Evolutionary conservation across 192 early-diverging fungal species (phyloP).

Genomic region (Podila horticola): DNA sequence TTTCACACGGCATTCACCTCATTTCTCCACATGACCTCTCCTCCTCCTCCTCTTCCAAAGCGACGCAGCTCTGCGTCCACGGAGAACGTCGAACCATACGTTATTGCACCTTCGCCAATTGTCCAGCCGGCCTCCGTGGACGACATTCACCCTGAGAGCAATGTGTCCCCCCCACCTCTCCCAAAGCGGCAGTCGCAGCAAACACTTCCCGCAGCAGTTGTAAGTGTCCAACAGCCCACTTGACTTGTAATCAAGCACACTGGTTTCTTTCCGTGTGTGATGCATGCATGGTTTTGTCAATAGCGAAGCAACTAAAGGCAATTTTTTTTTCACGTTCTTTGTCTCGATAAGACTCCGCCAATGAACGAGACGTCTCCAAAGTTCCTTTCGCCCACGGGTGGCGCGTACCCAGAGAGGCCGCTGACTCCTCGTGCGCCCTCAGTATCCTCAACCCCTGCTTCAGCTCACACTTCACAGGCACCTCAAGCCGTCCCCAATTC

Average conservation of each 20-base stretch:
- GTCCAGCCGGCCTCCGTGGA: neutral
- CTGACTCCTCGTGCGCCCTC: neutral
- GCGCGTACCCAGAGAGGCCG: slow-evolving; percentile 6
- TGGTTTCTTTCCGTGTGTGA: too few species aligned
- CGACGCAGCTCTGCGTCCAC: neutral
- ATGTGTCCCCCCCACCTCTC: slow-evolving; percentile 13
- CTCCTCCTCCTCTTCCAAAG: slow-evolving; percentile 11
- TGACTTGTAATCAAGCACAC: neutral
- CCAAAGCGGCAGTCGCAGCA: slow-evolving; percentile 9
- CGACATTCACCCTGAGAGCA: neutral
- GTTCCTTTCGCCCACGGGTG: neutral
- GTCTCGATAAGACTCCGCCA: slow-evolving; percentile 16
- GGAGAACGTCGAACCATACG: slow-evolving; percentile 5
- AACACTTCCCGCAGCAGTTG: slow-evolving; percentile 5
- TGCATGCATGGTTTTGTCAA: too few species aligned
- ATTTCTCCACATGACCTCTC: neutral
- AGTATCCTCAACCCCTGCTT: neutral
- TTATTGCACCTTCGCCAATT: neutral
- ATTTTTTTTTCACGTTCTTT: neutral
- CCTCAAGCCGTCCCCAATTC: slow-evolving; percentile 3
- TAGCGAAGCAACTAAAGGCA: too few species aligned
- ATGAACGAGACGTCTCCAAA: neutral
- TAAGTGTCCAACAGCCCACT: slow-evolving; percentile 10
- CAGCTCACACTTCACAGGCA: neutral
- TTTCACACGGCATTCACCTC: neutral